Percentiles rank a stretch among this genome's conserved stretches.
Evolutionary conservation across 1,284 basidiomycete genomes (phyloP).

Genomic region (Ceratobasidium sp.): DNA sequence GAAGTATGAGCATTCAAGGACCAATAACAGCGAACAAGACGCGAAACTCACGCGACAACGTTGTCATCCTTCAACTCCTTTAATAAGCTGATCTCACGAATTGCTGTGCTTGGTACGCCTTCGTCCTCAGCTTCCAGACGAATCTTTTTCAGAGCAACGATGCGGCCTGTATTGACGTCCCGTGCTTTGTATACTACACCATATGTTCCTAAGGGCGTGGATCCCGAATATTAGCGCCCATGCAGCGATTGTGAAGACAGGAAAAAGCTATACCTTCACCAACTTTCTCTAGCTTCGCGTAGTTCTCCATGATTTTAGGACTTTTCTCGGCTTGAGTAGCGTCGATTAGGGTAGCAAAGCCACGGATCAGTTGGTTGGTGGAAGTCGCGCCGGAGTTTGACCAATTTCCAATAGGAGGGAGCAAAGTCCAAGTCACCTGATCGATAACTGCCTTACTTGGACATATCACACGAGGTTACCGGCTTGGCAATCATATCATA

Average conservation of each 20-base stretch:
- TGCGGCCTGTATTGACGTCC: constrained; percentile 72
- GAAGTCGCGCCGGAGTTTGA: not conserved
- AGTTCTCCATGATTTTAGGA: constrained; percentile 57
- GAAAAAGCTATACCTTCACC: constrained; percentile 52
- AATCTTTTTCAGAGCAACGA: constrained; percentile 98
- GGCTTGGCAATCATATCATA: too few species aligned
- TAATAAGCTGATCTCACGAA: constrained; percentile 94
- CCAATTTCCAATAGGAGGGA: not conserved
- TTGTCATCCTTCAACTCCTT: constrained; percentile 97
- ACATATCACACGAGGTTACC: too few species aligned
- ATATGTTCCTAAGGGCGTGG: constrained; percentile 82
- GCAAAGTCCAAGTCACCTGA: too few species aligned
- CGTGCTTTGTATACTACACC: constrained; percentile 97
- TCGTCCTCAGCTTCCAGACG: constrained; percentile 97
- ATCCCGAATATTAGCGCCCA: constrained; percentile 18
- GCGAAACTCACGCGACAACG: constrained; percentile 76
- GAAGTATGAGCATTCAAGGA: constrained; percentile 27
- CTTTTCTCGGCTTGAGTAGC: not conserved
- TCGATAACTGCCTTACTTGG: too few species aligned
- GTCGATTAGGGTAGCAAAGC: not conserved
- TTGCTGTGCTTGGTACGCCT: constrained; percentile 96
- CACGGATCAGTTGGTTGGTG: not conserved
- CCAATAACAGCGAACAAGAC: constrained; percentile 4
- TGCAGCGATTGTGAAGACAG: not conserved
- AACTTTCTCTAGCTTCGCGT: constrained; percentile 61